phyloP scores from a whole-genome alignment of 805 yeast species.

The Metschnikowia bowlesiae region DNA sequence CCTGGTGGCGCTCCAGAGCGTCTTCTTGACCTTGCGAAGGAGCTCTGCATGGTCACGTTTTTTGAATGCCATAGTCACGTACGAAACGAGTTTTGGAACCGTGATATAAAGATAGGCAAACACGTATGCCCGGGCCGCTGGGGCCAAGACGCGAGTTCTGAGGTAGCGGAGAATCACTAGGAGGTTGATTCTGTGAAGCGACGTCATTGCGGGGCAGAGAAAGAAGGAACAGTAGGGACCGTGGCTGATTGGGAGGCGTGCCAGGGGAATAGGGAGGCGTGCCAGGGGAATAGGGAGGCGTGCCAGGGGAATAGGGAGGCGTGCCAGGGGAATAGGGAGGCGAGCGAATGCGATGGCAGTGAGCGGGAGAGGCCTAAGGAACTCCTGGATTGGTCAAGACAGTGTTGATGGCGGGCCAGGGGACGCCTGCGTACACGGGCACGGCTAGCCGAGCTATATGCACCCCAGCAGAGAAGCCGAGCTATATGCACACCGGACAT shows the following conservation, averaged over 20 bases:
- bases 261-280: neutral
- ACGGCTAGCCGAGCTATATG: neutral
- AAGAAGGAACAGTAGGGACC: neutral
- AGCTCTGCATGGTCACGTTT: constrained; percentile 15
- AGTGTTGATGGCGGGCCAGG: neutral
- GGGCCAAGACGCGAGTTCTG: constrained; percentile 17
- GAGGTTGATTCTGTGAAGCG: neutral
- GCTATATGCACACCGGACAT: too few relatives aligned
- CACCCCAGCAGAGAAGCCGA: neutral
- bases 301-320: neutral
- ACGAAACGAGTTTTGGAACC: constrained; percentile 26
- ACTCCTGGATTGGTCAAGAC: neutral
- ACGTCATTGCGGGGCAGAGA: neutral
- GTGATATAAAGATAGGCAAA: constrained; percentile 32
- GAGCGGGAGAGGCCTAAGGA: neutral
- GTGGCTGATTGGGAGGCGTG: neutral
- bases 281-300: neutral
- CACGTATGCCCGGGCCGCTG: constrained; percentile 30
- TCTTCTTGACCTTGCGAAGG: constrained; percentile 15
- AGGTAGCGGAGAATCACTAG: neutral
- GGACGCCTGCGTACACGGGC: neutral
- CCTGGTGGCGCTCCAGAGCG: constrained; percentile 24
- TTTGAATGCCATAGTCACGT: constrained; percentile 10
- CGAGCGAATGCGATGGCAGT: neutral
- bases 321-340: neutral